Conservation (phyloP, 2,329 filamentous ascomycete species). For the Xenoacremonium recifei region DNA sequence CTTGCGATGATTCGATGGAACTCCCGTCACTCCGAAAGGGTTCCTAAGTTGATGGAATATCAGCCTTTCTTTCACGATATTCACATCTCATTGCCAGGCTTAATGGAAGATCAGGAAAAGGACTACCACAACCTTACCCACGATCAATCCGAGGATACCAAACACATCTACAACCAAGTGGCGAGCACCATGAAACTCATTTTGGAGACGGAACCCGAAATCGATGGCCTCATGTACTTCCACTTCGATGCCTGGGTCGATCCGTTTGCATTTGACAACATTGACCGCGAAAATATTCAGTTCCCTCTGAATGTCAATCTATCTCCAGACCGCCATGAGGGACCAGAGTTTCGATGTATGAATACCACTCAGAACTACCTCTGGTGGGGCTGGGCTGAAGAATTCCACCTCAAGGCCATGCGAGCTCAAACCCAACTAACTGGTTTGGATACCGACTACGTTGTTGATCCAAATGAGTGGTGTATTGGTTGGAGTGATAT, state of each 20-base stretch:
- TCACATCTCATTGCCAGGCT: background rate
- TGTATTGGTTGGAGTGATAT: conserved; percentile 33
- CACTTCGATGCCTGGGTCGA: conserved; percentile 35
- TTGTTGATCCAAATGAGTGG: conserved; percentile 16
- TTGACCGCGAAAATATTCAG: conserved; percentile 27
- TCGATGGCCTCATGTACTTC: conserved; percentile 30
- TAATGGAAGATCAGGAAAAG: background rate
- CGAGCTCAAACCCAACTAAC: background rate
- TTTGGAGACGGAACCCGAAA: conserved; percentile 25
- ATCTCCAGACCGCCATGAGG: no score
- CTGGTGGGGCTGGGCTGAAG: background rate
- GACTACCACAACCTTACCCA: conserved; percentile 23
- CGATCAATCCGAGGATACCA: conserved; percentile 22
- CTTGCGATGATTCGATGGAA: conserved; percentile 10
- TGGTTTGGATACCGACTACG: background rate
- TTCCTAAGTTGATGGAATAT: background rate
- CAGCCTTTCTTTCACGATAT: background rate
- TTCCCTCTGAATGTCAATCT: conserved; percentile 13
- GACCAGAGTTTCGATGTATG: background rate
- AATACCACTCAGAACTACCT: background rate
- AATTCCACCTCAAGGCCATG: background rate
- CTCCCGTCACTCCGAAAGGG: conserved; percentile 9
- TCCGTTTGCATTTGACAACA: conserved; percentile 24
- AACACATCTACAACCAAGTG: conserved; percentile 19
- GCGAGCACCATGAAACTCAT: conserved; percentile 29